Conservation (phyloP, 352 stramenopile genomes). For the Globisporangium solare region DNA sequence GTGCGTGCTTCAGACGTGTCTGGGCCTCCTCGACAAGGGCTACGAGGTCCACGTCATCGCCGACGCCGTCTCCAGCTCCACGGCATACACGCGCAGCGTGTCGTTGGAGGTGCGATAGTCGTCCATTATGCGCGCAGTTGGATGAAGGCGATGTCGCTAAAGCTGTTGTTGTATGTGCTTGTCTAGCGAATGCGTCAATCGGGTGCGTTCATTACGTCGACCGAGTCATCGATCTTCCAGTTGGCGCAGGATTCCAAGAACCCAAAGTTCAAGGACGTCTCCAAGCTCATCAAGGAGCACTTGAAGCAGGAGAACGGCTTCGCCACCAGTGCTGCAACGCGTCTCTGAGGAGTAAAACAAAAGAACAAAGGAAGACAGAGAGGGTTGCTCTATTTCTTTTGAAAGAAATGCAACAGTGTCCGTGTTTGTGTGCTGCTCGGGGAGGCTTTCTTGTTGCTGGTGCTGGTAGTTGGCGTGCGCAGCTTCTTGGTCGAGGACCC, state of each 20-base stretch:
- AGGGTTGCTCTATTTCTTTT: slow-evolving; percentile 16
- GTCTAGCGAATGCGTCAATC: slow-evolving; percentile 86
- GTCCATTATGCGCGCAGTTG: too few relatives aligned
- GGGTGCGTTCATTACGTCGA: slow-evolving; percentile 94
- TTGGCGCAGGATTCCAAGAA: slow-evolving; percentile 90
- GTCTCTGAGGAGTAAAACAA: slow-evolving; percentile 8
- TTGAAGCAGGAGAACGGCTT: slow-evolving; percentile 58
- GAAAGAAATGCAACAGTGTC: slow-evolving; percentile 50
- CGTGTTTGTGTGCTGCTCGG: slow-evolving; percentile 9
- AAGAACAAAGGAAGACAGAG: not conserved
- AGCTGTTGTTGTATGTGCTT: not conserved
- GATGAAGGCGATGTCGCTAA: not conserved
- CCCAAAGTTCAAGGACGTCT: slow-evolving; percentile 92
- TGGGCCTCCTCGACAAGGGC: slow-evolving; percentile 95
- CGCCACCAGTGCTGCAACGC: slow-evolving; percentile 16
- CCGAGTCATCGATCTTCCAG: slow-evolving; percentile 95
- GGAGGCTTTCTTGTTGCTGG: slow-evolving; percentile 2
- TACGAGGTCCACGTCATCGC: slow-evolving; percentile 96
- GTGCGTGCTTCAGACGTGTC: slow-evolving; percentile 94
- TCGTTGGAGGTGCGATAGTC: slow-evolving; percentile 64
- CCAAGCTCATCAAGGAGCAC: slow-evolving; percentile 94
- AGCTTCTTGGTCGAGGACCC: not conserved
- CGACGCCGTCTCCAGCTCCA: slow-evolving; percentile 92
- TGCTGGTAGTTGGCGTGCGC: slow-evolving; percentile 4
- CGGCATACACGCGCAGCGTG: slow-evolving; percentile 87